A percentile compares a stretch with the other conserved stretches of the same genome.
These are phyloP conservation scores for Oryza longistaminata DNA, from an alignment of 176 grass and related monocot genomes.

Conservation along the genomic window DNA sequence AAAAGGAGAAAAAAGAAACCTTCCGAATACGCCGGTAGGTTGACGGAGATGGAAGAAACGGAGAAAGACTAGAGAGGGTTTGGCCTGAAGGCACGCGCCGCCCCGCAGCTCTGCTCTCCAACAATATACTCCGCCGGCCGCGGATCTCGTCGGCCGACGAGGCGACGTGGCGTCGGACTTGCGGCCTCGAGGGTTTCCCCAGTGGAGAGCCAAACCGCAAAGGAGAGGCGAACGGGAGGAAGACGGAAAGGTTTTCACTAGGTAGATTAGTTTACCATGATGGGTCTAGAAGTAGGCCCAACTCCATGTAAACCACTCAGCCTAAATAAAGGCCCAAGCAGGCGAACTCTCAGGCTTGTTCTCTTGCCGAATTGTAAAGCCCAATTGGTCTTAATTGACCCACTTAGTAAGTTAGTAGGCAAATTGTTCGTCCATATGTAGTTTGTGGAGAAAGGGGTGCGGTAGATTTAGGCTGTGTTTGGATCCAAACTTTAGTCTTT, in stretches of 20 bases:
- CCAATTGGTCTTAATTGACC: no score
- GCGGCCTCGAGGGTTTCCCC: neutral
- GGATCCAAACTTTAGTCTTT: no score
- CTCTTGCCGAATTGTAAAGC: no score
- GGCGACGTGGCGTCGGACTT: neutral
- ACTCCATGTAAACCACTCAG: no score
- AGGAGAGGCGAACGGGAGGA: neutral
- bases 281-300: neutral
- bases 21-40: neutral
- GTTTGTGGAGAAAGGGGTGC: no score
- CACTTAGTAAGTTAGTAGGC: no score
- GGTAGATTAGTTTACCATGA: no score
- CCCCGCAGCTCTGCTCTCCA: neutral
- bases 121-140: neutral
- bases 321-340: no score
- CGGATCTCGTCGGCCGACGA: neutral
- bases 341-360: no score
- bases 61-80: neutral
- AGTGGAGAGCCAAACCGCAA: no score
- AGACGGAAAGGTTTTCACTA: neutral
- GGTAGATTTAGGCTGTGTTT: no score
- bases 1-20: neutral
- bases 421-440: no score
- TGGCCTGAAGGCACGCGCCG: neutral
- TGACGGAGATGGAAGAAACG: neutral